A percentile compares a stretch with the other conserved stretches of the same genome.
phyloP scores from a whole-genome alignment of 306 rosid species.

The Fragaria iinumae region DNA sequence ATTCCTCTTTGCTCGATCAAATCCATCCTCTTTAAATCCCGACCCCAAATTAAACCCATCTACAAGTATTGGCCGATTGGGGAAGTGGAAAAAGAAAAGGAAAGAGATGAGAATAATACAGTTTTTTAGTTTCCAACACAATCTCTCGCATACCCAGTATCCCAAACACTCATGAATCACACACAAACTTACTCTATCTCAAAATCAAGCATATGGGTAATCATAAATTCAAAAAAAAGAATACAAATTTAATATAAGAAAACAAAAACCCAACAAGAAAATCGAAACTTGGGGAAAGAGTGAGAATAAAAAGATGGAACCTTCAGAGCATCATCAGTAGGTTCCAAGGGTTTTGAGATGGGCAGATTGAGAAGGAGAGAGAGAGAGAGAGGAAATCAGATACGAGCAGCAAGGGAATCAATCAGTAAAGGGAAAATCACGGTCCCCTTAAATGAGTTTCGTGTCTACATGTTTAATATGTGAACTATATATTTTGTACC shows the following conservation, averaged over 20 bases:
- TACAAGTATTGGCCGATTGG: too few relatives aligned
- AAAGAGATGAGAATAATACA: neutral
- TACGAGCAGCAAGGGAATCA: too few relatives aligned
- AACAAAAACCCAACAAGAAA: neutral
- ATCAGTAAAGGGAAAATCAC: too few relatives aligned
- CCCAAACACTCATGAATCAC: neutral
- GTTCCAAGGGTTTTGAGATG: conserved; percentile 28
- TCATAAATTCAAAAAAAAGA: neutral
- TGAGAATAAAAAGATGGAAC: conserved; percentile 18
- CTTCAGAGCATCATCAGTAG: conserved; percentile 57
- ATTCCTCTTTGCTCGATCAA: too few relatives aligned
- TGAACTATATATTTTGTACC: too few relatives aligned
- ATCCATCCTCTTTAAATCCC: too few relatives aligned
- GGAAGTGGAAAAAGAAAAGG: too few relatives aligned
- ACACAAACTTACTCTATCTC: neutral
- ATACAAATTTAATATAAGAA: neutral
- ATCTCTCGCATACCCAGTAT: neutral
- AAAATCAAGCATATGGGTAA: neutral
- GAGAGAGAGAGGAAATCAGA: neutral
- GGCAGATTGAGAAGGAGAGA: neutral
- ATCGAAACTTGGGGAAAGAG: neutral
- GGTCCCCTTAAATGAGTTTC: too few relatives aligned
- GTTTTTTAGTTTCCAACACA: neutral
- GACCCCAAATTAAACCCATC: too few relatives aligned
- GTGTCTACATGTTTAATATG: too few relatives aligned